Conservation (phyloP, 2,329 filamentous ascomycete species). For the Nectriaceae sp. region DNA sequence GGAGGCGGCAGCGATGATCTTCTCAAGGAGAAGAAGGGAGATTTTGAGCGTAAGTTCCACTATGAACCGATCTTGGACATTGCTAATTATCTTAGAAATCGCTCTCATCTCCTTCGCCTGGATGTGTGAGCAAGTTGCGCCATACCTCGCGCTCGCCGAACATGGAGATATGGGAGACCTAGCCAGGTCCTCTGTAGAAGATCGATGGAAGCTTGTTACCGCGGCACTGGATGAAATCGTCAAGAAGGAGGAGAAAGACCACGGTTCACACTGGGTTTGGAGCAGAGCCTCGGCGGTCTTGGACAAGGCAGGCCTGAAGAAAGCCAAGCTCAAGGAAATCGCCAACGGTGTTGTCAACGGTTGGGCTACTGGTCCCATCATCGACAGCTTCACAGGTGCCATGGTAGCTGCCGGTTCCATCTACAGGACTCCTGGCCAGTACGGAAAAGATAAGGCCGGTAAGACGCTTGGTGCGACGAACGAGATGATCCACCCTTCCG, state of each 20-base stretch:
- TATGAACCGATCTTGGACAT: too few relatives aligned
- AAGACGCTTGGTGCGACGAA: slow-evolving; percentile 14
- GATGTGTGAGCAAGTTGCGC: slow-evolving; percentile 29
- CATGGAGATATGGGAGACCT: slow-evolving; percentile 12
- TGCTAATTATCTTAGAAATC: too few relatives aligned
- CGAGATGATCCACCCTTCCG: slow-evolving; percentile 24
- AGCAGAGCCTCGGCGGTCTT: slow-evolving; percentile 12
- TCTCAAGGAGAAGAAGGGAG: slow-evolving; percentile 24
- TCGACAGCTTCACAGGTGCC: slow-evolving; percentile 25
- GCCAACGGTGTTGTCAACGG: too few relatives aligned
- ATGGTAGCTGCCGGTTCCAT: slow-evolving; percentile 14
- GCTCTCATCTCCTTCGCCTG: slow-evolving; percentile 27
- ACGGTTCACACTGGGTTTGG: slow-evolving; percentile 12
- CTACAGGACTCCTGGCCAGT: slow-evolving; percentile 19
- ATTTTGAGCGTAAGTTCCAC: slow-evolving; percentile 21
- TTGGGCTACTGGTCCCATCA: slow-evolving; percentile 27
- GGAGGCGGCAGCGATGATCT: slow-evolving; percentile 22
- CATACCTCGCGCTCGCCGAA: slow-evolving; percentile 16
- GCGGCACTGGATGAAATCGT: slow-evolving; percentile 18
- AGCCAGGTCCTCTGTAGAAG: slow-evolving; percentile 18
- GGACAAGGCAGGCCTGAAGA: slow-evolving; percentile 16
- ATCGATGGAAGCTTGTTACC: slow-evolving; percentile 21
- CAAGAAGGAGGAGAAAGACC: slow-evolving; percentile 16
- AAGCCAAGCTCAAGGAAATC: too few relatives aligned
- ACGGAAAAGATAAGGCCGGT: slow-evolving; percentile 15